Evolutionary conservation across 192 early-diverging fungal genomes (phyloP).

Genomic region (Podila epicladia): DNA sequence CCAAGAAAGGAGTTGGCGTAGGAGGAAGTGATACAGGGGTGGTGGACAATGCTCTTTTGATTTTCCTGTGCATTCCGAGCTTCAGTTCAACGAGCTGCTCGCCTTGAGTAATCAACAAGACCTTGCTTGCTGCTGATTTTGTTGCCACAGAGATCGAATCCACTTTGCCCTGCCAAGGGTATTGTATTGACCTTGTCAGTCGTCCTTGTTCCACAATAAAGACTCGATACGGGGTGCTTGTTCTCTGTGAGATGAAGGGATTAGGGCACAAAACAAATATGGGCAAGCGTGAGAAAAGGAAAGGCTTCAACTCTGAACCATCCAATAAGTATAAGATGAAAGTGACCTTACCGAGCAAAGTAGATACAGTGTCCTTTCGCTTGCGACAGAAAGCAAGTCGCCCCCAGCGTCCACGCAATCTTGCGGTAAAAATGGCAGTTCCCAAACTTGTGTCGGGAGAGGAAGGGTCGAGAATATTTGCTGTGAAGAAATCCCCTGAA

Average conservation of each 20-base stretch:
- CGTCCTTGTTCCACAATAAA: no score
- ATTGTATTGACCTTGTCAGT: no score
- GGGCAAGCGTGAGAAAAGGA: neutral
- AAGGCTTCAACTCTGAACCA: neutral
- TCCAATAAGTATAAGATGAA: neutral
- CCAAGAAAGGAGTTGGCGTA: no score
- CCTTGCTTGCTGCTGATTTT: no score
- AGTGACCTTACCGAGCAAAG: neutral
- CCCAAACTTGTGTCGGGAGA: neutral
- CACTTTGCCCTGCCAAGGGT: no score
- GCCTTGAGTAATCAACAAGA: no score
- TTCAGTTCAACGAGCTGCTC: no score
- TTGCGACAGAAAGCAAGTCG: neutral
- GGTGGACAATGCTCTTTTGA: no score
- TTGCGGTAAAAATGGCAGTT: neutral
- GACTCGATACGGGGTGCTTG: no score
- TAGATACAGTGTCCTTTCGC: neutral
- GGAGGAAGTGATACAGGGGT: no score
- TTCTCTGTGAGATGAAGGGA: neutral
- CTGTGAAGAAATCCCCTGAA: neutral
- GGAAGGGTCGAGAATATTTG: neutral
- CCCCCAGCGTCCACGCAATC: neutral
- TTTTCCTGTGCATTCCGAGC: no score
- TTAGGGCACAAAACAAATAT: neutral
- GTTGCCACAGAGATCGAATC: no score